Base-by-base conservation (phyloP, 2,329 filamentous ascomycete species). In the Colletotrichum sansevieriae region DNA sequence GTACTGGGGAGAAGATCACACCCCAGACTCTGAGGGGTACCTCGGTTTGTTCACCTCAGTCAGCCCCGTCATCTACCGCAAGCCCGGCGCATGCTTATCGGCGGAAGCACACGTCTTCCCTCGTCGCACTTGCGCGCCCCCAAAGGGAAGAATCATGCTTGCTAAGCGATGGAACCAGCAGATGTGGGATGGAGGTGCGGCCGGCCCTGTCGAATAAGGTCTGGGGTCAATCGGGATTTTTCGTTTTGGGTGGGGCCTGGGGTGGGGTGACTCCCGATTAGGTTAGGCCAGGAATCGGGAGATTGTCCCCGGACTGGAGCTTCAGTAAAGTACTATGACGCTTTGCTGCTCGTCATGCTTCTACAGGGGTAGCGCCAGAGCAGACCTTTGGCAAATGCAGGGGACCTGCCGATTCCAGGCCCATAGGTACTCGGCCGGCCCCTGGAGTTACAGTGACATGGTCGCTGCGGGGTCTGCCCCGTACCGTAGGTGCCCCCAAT, bases 221-320 rank as follows among this genome's bases (percentile, higher is more conserved):
- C n/a, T n/a, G n/a, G n/a, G n/a, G n/a, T n/a, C n/a, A n/a, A n/a
- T n/a, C n/a, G n/a, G 43, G 43, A 41, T 41, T 7, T 41, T 41
- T 7, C 10, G 39, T 10, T 41, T 41, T n/a, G n/a, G n/a, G n/a
- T n/a, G n/a, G n/a, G n/a, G n/a, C n/a, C n/a, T n/a, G n/a, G 39
- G 39, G 39, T 46, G 43, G 43, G 43, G 9, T 46, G n/a, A 46
- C 20, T 46, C 43, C 43, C n/a, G n/a, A 46, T 46, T 11, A 20
- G 43, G 43, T 46, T 46, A 46, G 43, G n/a, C 20, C n/a, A 5
- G 43, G n/a, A 46, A 8, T 46, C 9, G n/a, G n/a, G 3, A 46
- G n/a, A 46, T 46, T 46, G n/a, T 46, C 43, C 43, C 43, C 43
- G 43, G 43, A 18, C 43, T 18, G 43, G 43, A 46, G 43, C 43